phyloP scores from a whole-genome alignment of 202 grass and related monocot genomes.

The Bolboschoenoplectus hybrid region DNA sequence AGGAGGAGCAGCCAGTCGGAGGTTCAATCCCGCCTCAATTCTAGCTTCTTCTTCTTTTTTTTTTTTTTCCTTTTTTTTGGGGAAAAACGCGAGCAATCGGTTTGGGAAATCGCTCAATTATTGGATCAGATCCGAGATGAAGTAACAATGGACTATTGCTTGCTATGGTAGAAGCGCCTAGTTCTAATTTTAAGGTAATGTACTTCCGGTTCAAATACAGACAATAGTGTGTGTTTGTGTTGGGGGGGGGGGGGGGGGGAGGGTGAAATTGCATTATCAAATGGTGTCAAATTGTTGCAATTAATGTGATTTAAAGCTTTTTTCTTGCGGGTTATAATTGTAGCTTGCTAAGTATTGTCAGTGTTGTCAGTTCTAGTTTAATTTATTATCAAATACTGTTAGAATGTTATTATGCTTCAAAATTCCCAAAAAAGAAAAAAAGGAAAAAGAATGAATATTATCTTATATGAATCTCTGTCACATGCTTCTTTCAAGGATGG shows the following conservation, averaged over 20 bases:
- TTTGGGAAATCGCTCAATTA: neutral
- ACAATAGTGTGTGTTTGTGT: too few relatives aligned
- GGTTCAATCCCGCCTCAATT: neutral
- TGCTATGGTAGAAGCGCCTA: neutral
- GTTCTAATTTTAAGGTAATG: neutral
- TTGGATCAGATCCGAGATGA: neutral
- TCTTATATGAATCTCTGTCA: neutral
- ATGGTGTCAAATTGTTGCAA: neutral
- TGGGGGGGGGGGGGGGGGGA: too few relatives aligned
- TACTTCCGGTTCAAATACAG: neutral
- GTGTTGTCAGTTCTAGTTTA: neutral
- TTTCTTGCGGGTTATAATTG: neutral
- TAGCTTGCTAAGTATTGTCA: neutral
- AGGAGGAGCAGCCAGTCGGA: neutral
- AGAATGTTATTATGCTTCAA: neutral
- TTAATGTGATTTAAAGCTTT: neutral
- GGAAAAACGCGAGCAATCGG: neutral
- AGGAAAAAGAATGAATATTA: too few relatives aligned
- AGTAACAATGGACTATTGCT: neutral
- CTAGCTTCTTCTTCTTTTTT: neutral
- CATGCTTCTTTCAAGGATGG: neutral
- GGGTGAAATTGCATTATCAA: too few relatives aligned
- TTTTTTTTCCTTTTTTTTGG: too few relatives aligned
- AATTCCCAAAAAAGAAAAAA: neutral
- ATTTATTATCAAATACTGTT: slow-evolving; percentile 3